Evolutionary conservation across 2,329 filamentous ascomycete species (phyloP).

Genomic region (Aureobasidium namibiae): DNA sequence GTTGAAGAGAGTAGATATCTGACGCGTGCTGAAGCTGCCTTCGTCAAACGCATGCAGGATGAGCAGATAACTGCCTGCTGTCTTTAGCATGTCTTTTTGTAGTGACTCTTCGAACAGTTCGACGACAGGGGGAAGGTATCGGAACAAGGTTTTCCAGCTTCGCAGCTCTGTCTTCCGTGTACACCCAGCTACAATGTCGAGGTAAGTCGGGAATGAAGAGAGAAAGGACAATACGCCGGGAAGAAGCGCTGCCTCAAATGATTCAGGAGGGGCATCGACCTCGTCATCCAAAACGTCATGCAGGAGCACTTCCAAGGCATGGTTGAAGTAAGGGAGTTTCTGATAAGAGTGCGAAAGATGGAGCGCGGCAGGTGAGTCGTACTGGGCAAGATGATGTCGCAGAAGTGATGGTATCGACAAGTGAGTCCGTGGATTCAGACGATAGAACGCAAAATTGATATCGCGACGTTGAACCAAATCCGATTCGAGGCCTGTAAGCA

Average conservation of each 20-base stretch:
- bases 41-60: constrained; percentile 72
- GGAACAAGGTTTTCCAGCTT: constrained; percentile 90
- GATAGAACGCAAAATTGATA: constrained; percentile 81
- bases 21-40: constrained; percentile 47
- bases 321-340: constrained; percentile 81
- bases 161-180: constrained; percentile 94
- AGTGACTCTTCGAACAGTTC: constrained; percentile 91
- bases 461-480: constrained; percentile 91
- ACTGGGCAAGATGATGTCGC: constrained; percentile 65
- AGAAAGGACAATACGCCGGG: constrained; percentile 47
- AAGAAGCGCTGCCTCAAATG: constrained; percentile 40
- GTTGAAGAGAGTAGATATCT: constrained; percentile 68
- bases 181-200: constrained; percentile 93
- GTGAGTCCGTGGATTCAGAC: constrained; percentile 84
- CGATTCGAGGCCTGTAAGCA: constrained; percentile 82
- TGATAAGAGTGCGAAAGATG: constrained; percentile 79
- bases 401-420: constrained; percentile 86
- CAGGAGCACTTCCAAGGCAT: constrained; percentile 83
- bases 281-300: constrained; percentile 93
- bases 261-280: constrained; percentile 56
- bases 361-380: constrained; percentile 72
- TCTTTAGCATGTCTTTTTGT: constrained; percentile 78
- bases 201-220: constrained; percentile 61
- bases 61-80: constrained; percentile 90
- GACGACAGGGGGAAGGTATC: constrained; percentile 79